Base-by-base conservation (phyloP, 768 basidiomycete species). In the Cubamyces lactineus region DNA sequence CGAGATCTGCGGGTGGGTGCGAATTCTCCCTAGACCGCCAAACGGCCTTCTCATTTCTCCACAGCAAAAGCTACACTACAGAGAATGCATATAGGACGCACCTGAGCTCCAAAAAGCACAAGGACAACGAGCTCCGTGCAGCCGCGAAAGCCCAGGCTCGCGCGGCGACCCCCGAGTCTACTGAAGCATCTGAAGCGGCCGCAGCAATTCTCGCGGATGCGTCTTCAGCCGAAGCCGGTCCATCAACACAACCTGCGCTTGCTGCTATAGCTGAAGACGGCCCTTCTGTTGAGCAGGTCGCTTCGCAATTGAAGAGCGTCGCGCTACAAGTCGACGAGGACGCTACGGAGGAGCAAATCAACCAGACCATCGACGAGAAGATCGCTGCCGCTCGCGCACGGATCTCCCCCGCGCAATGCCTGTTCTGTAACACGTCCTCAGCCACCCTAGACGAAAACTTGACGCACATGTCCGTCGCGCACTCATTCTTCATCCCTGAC, bases 401-500 rank as follows among this genome's bases (percentile, higher is more conserved):
- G 4, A 79, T 91, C 21, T 83, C 86, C 4, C 74, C 85, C 12
- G 75, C 80, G 39, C 78, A 87, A 49, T 99, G 96, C 72, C 88
- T 99, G 57, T 99, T 98, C 80, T 99, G 97, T 77, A 59, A 84
- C 28, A 53, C 59, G 5, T 66, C 78, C 30, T 72, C 79, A 16
- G 77, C 81, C 19, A 30, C 78, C 0, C 75, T 93, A 38, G 79
- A 86, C 17, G 84, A 80, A 5, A 94, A 88, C 68, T 81, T 96
- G 42, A 75, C 81, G 1, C 97, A 99, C 80, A 99, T 99, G 97
- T 86, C 90, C 42, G 72, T 74, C 52, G 74, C 74, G 0, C 97
- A 99, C 76, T 94, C 94, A 9, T 98, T 98, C 82, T 97, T 96
- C 80, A 82, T 99, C 64, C 97, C 97, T 47, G 96, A 98, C 68